Percentiles rank a stretch among this genome's conserved stretches.
Conservation (phyloP, 1,284 basidiomycete genomes). For the Rhodotorula sp. region DNA sequence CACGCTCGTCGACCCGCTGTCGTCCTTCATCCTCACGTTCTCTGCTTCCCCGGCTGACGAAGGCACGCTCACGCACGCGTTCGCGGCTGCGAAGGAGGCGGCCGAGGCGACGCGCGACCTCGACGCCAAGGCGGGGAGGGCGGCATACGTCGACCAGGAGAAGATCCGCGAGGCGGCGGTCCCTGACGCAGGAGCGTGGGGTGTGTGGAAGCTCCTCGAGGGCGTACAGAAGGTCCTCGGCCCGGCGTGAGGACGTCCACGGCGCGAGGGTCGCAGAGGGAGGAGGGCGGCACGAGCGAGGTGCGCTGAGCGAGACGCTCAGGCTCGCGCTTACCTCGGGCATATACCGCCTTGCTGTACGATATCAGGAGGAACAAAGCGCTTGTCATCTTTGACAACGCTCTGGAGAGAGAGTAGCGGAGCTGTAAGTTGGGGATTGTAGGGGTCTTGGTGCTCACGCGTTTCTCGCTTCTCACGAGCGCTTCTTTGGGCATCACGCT, state of each 20-base stretch:
- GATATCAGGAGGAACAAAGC: no score
- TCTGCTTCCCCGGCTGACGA: conserved; percentile 51
- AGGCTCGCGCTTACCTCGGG: no score
- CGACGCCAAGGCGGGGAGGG: conserved; percentile 83
- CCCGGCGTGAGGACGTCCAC: not conserved
- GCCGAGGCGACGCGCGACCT: conserved; percentile 72
- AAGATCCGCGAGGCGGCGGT: conserved; percentile 68
- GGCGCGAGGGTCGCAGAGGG: no score
- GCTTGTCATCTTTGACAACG: no score
- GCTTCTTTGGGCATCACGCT: no score
- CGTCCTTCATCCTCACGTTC: conserved; percentile 70
- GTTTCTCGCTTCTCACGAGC: no score
- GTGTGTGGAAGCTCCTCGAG: conserved; percentile 75
- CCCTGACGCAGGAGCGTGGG: conserved; percentile 88
- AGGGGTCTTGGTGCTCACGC: no score
- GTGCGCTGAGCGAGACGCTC: not conserved
- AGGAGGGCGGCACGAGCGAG: no score
- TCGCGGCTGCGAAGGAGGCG: conserved; percentile 66
- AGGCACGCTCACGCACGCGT: conserved; percentile 57
- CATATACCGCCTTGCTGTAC: no score
- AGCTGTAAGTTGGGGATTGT: no score
- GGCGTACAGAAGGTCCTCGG: conserved; percentile 48
- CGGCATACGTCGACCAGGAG: conserved; percentile 80
- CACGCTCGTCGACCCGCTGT: conserved; percentile 86
- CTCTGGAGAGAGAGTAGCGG: no score